Percentiles rank a stretch among this genome's conserved stretches.
Conservation (phyloP, 768 basidiomycete genomes). For the Lentinula lateritia region DNA sequence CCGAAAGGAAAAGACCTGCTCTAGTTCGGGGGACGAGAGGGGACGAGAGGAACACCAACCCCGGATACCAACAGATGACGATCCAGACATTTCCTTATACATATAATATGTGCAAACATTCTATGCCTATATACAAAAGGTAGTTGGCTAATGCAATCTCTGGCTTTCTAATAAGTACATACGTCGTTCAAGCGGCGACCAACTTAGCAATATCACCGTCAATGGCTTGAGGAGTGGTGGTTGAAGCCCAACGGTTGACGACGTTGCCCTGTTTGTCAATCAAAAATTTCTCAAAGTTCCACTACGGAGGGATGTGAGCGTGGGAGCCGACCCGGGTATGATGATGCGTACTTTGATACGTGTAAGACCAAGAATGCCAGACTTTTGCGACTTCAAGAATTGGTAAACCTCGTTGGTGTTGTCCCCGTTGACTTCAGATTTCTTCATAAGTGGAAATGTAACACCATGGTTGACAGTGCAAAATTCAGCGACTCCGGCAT, state of each 20-base stretch:
- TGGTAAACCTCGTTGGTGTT: slow-evolving; percentile 78
- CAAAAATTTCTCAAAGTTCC: slow-evolving; percentile 92
- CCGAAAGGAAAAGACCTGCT: too few relatives aligned
- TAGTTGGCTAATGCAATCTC: too few relatives aligned
- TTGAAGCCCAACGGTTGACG: slow-evolving; percentile 71
- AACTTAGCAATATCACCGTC: slow-evolving; percentile 61
- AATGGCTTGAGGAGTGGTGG: slow-evolving; percentile 62
- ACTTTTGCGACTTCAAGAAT: slow-evolving; percentile 78
- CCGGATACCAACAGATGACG: too few relatives aligned
- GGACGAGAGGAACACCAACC: too few relatives aligned
- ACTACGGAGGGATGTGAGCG: slow-evolving; percentile 32
- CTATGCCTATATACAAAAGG: too few relatives aligned
- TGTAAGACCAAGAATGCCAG: slow-evolving; percentile 64
- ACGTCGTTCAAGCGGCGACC: not conserved
- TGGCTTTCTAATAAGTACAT: too few relatives aligned
- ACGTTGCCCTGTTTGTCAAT: slow-evolving; percentile 74
- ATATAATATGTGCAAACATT: not conserved
- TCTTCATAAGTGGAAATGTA: slow-evolving; percentile 86
- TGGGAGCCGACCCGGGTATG: not conserved
- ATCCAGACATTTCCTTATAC: not conserved
- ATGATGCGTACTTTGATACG: slow-evolving; percentile 58
- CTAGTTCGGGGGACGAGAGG: too few relatives aligned
- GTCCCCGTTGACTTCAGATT: slow-evolving; percentile 90
- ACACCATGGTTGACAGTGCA: slow-evolving; percentile 85
- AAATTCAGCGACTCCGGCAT: slow-evolving; percentile 68